Percentiles rank a stretch among this genome's conserved stretches.
Evolutionary conservation across 108 stramenopile genomes (phyloP).

Genomic region (Poteriospumella lacustris): DNA sequence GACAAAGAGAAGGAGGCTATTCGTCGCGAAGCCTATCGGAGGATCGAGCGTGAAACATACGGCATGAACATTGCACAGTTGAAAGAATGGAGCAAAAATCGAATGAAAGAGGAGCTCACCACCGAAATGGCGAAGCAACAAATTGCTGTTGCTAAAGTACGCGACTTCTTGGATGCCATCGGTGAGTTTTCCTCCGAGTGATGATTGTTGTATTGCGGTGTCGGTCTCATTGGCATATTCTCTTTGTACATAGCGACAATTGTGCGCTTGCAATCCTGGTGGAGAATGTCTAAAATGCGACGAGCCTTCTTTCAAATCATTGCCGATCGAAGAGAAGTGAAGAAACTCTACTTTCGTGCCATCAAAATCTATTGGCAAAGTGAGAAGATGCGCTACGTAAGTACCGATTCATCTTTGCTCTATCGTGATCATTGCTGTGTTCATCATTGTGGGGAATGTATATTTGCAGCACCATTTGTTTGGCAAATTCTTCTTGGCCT

Average conservation of each 20-base stretch:
- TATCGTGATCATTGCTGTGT: no score
- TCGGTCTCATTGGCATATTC: no score
- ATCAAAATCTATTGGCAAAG: neutral
- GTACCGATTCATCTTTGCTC: no score
- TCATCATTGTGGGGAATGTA: neutral
- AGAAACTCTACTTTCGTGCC: neutral
- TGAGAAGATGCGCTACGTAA: neutral
- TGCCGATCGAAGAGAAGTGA: neutral
- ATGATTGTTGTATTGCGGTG: no score
- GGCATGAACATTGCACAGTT: neutral
- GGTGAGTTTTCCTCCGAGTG: no score
- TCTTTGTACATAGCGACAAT: neutral
- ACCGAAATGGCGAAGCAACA: neutral
- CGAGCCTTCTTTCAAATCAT: neutral
- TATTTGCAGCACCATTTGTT: neutral
- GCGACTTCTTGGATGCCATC: neutral
- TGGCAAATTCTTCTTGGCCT: neutral
- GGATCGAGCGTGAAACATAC: no score
- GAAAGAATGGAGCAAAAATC: neutral
- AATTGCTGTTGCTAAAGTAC: constrained; percentile 3
- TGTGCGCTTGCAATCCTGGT: neutral
- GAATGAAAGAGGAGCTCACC: neutral
- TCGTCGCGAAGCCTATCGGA: no score
- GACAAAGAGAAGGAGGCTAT: neutral
- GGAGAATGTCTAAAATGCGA: neutral